Base-by-base conservation (phyloP, 2,329 filamentous ascomycete genomes). In the Fusarium palustre region DNA sequence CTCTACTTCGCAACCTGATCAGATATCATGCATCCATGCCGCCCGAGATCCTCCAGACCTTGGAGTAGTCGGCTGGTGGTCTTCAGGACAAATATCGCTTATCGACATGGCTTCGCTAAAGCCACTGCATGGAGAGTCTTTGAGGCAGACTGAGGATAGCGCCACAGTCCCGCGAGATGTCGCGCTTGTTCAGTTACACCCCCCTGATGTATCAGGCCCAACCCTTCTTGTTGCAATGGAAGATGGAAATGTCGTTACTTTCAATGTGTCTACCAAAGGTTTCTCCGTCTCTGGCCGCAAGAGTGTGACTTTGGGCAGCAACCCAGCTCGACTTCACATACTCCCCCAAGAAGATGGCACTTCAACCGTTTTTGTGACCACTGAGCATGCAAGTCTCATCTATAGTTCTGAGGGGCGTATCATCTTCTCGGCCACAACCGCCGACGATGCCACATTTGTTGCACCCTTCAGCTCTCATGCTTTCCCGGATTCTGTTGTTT, bases 311-410 rank as follows among this genome's bases (percentile, higher is more conserved):
- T 83, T 99, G 15, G 95, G 96, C 25, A 95, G 92, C 16, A 91
- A 94, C 64, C 92, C 97, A 71, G 92, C 95, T 3, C 89, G 88
- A 16, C 90, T 99, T 73, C 91, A 95, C 61, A 84, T 92, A 24
- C 81, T 99, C 3, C 92, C 94, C 0, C 87, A 90, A 52, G 83
- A 84, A 1, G 83, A 90, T 48, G 88, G 87, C 1, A 81, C 93
- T 1, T 92, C 86, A 76, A 97, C 92, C 72, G 90, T 99, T 1
- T 97, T 99, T 77, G 93, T 94, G 1, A 97, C 93, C 0, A 97
- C 94, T 59, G 96, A 99, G 74, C 93, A 97, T 76, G 92, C 96
- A 0, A 97, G 93, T 68, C 81, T 99, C 56, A 97, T 99, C 49
- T 97, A 99, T 76, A 92, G 92, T 11, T 90, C 90, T 0, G 94